phyloP scores from a whole-genome alignment of 805 yeast species.

The Myxozyma sirexii region DNA sequence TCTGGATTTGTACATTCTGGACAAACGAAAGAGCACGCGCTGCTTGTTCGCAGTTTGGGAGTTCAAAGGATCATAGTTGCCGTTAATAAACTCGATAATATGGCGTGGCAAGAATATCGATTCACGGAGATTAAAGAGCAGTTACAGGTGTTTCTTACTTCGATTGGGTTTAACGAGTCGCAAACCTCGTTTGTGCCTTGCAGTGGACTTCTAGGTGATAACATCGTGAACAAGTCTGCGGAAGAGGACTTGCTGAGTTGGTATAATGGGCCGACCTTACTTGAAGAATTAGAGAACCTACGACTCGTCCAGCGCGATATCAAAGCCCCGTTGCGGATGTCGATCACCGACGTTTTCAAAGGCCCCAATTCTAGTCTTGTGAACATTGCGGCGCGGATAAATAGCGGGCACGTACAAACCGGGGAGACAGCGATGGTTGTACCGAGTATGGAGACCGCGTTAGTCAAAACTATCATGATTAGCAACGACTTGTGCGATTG shows the following conservation, averaged over 20 bases:
- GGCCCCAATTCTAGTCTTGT: constrained; percentile 53
- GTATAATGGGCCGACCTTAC: constrained; percentile 53
- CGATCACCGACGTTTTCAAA: constrained; percentile 64
- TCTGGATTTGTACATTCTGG: constrained; percentile 68
- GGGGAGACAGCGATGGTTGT: constrained; percentile 65
- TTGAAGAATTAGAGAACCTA: constrained; percentile 40
- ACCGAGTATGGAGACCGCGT: constrained; percentile 50
- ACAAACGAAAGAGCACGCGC: constrained; percentile 77
- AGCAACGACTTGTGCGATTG: constrained; percentile 41
- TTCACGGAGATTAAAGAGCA: constrained; percentile 55
- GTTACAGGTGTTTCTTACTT: constrained; percentile 55
- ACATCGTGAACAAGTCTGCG: constrained; percentile 54
- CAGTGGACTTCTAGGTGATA: constrained; percentile 69
- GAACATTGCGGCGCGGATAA: constrained; percentile 63
- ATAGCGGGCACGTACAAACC: constrained; percentile 67
- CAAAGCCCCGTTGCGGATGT: constrained; percentile 56
- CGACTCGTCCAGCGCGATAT: constrained; percentile 36
- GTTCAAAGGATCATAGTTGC: constrained; percentile 62
- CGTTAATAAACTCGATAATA: constrained; percentile 71
- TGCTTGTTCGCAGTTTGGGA: constrained; percentile 68
- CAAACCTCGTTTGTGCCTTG: constrained; percentile 62
- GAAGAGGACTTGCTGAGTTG: constrained; percentile 42
- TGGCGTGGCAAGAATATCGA: constrained; percentile 57
- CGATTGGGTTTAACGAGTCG: constrained; percentile 52
- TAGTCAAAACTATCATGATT: constrained; percentile 35